Evolutionary conservation across 2,329 filamentous ascomycete genomes (phyloP), one percentile per base, ranked within the genome.

Genomic region (Pseudopyricularia javanii): DNA sequence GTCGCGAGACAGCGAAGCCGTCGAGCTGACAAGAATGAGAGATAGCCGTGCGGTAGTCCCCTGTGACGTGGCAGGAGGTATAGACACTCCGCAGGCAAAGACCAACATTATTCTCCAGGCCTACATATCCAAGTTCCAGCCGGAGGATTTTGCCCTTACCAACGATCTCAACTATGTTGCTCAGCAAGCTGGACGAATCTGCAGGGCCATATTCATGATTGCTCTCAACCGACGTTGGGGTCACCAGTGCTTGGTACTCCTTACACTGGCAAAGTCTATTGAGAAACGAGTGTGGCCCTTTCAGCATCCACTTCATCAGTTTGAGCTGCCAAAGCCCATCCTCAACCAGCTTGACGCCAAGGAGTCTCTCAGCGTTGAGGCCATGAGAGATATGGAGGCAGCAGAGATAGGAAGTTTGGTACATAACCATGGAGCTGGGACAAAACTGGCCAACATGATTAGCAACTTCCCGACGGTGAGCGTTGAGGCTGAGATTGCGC

Each of bases 271-370:
- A 67, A 97, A 97, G 69, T 95, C 93, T 0, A 96, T 98, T 53
- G 94, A 98, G 69, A 95, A 90, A 69, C 85, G 90, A 54, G 84
- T 95, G 11, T 98, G 93, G 93, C 83, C 91, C 0, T 95, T 89
- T 61, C 85, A 95, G 64, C 93, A 98, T 64, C 93, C 93, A 0
- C 83, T 98, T 49, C 86, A 91, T 60, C 93, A 98, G 62, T 98
- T 98, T 57, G 91, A 97, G 55, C 73, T 97, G 1, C 85, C 91
- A 0, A 84, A 86, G 59, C 83, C 90, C 0, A 80, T 97, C 0
- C 69, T 97, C 7, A 86, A 85, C 53, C 86, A 95, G 56, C 74
- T 98, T 3, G 89, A 97, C 58, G 56, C 74, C 98, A 1, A 86
- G 91, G 81, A 88, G 1, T 73, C 78, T 34, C 70, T 85, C 45